phyloP scores from a whole-genome alignment of 352 stramenopile genomes.

The Thraustochytrium striatum region DNA sequence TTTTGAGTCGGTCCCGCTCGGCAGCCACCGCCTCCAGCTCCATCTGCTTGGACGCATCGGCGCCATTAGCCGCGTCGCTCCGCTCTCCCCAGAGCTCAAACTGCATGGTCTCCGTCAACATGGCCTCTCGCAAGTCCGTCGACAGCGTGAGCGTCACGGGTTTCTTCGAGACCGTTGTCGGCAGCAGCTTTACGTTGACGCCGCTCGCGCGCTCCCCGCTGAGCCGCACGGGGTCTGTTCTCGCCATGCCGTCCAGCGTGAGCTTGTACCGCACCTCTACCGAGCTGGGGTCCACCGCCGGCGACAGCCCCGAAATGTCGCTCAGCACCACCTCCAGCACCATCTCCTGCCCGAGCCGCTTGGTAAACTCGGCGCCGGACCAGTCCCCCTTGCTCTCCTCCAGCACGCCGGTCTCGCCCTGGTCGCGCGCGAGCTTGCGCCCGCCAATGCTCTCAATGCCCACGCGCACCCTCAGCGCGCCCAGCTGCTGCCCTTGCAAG shows the following conservation, averaged over 20 bases:
- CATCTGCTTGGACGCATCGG: too few species aligned
- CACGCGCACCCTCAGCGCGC: not conserved
- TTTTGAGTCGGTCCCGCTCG: slow-evolving; percentile 1
- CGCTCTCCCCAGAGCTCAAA: slow-evolving; percentile 28
- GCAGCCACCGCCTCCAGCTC: not conserved
- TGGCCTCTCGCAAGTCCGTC: not conserved
- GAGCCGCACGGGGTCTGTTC: not conserved
- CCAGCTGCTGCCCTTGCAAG: not conserved
- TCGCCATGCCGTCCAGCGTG: not conserved
- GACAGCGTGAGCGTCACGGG: too few species aligned
- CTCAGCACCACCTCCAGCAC: not conserved
- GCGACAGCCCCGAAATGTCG: not conserved
- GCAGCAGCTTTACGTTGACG: too few species aligned
- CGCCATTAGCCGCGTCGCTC: too few species aligned
- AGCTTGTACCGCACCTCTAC: slow-evolving; percentile 13
- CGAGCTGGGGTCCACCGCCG: not conserved
- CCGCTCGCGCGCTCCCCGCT: not conserved
- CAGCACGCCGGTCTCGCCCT: not conserved
- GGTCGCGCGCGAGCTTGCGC: not conserved
- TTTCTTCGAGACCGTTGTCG: too few species aligned
- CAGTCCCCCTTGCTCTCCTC: slow-evolving; percentile 4
- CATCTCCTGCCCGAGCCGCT: slow-evolving; percentile 4
- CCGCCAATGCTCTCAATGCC: not conserved
- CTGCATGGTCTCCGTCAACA: not conserved
- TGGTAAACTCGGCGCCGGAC: not conserved